A percentile compares a stretch with the other conserved stretches of the same genome.
Evolutionary conservation across 495 filamentous ascomycete species (phyloP).

Genomic region (Penicillium coffeae): DNA sequence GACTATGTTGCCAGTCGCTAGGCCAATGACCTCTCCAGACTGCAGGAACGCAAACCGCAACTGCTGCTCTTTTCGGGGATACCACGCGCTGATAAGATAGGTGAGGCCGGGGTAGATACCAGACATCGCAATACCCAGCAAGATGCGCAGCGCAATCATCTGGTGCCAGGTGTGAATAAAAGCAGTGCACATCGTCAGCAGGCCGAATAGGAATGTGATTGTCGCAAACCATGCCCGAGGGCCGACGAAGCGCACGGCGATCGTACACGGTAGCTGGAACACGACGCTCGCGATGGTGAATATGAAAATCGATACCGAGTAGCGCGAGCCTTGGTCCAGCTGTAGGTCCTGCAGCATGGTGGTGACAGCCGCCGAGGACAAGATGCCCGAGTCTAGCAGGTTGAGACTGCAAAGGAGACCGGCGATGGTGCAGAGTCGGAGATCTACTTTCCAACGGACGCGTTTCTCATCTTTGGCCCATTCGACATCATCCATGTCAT

Average conservation of each 20-base stretch:
- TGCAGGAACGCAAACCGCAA: conserved; percentile 72
- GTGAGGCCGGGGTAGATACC: conserved; percentile 71
- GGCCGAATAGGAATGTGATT: conserved; percentile 65
- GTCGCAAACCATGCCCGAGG: conserved; percentile 65
- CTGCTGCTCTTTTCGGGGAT: conserved; percentile 68
- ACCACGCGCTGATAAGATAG: conserved; percentile 71
- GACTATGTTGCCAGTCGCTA: conserved; percentile 68
- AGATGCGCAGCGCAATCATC: conserved; percentile 68
- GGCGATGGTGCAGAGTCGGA: conserved; percentile 72
- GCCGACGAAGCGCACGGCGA: conserved; percentile 64
- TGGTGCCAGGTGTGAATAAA: conserved; percentile 59
- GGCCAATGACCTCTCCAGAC: conserved; percentile 60
- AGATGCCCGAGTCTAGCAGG: conserved; percentile 70
- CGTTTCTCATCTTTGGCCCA: conserved; percentile 25
- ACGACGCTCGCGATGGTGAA: conserved; percentile 72
- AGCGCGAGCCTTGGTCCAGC: conserved; percentile 57
- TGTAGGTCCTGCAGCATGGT: conserved; percentile 66
- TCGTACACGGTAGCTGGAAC: conserved; percentile 71
- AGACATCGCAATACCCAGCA: conserved; percentile 64
- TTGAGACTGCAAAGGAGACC: conserved; percentile 70
- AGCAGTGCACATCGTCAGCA: conserved; percentile 70
- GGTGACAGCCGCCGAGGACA: conserved; percentile 72
- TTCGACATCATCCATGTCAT: conserved; percentile 9
- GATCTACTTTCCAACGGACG: conserved; percentile 63
- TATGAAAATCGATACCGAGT: conserved; percentile 73